Evolutionary conservation across 108 stramenopile genomes (phyloP).

Genomic region (Fragilariopsis cylindrus): DNA sequence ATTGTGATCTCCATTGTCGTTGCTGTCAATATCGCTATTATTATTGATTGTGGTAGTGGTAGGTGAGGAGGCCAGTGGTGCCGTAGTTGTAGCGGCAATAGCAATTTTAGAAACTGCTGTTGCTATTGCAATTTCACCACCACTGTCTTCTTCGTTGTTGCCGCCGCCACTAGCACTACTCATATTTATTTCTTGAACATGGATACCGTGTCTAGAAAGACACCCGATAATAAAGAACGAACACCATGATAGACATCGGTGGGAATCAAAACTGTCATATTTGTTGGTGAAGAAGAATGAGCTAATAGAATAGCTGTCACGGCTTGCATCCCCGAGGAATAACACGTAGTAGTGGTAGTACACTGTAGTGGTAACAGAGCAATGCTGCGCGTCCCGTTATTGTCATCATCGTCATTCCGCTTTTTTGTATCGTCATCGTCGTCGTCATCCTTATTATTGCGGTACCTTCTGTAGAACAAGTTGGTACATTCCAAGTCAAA

Average conservation of each 20-base stretch:
- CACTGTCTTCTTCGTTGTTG: constrained; percentile 12
- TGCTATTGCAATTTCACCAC: constrained; percentile 31
- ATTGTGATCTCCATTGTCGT: background rate
- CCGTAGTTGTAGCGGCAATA: background rate
- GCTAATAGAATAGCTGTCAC: constrained; percentile 71
- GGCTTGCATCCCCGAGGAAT: constrained; percentile 91
- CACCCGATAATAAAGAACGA: constrained; percentile 53
- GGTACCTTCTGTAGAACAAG: background rate
- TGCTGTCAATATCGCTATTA: background rate
- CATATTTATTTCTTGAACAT: constrained; percentile 54
- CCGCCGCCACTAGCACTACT: background rate
- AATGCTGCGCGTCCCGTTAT: background rate
- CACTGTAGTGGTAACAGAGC: constrained; percentile 38
- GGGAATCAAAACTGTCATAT: constrained; percentile 61
- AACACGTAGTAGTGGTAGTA: constrained; percentile 11
- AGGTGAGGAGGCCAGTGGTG: background rate
- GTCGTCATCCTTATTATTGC: background rate
- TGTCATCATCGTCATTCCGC: background rate
- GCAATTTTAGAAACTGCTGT: constrained; percentile 6
- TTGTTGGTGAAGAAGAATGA: constrained; percentile 26
- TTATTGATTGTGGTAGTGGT: too few species aligned
- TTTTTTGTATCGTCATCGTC: background rate
- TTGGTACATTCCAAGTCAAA: constrained; percentile 56
- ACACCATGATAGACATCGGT: constrained; percentile 86
- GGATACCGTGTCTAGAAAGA: constrained; percentile 54